Conservation (phyloP, 129 eudicot genomes). For the Flaveria sonorensis region DNA sequence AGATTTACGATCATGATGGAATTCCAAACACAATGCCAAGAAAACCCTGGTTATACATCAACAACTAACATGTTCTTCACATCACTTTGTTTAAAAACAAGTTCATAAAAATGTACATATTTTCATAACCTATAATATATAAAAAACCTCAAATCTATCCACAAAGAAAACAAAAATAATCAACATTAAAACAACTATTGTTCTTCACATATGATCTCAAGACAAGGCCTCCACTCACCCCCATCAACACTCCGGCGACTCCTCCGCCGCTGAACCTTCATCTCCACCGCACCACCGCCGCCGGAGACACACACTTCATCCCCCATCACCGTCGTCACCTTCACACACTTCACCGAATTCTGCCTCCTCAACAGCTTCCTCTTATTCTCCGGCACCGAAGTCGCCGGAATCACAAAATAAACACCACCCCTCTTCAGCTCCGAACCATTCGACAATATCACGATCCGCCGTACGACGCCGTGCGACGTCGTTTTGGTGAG, state of each 20-base stretch:
- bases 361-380: conserved; percentile 34
- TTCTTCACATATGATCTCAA: conserved; percentile 72
- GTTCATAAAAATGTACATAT: background rate
- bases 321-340: conserved; percentile 11
- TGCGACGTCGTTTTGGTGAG: conserved; percentile 69
- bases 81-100: conserved; percentile 10
- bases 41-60: background rate
- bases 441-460: conserved; percentile 58
- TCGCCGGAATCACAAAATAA: conserved; percentile 71
- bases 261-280: conserved; percentile 32
- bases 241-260: conserved; percentile 54
- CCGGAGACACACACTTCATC: conserved; percentile 20
- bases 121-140: conserved; percentile 1
- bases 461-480: conserved; percentile 53
- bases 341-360: conserved; percentile 14
- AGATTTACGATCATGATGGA: too few relatives aligned
- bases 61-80: conserved; percentile 6
- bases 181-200: conserved; percentile 25
- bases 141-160: conserved; percentile 10
- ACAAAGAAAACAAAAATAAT: conserved; percentile 12
- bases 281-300: conserved; percentile 31
- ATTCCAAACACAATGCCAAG: too few relatives aligned
- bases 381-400: conserved; percentile 70
- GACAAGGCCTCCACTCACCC: conserved; percentile 67
- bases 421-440: conserved; percentile 84